Evolutionary conservation across 768 basidiomycete genomes (phyloP).

Genomic region (Tricholoma saponaceum): DNA sequence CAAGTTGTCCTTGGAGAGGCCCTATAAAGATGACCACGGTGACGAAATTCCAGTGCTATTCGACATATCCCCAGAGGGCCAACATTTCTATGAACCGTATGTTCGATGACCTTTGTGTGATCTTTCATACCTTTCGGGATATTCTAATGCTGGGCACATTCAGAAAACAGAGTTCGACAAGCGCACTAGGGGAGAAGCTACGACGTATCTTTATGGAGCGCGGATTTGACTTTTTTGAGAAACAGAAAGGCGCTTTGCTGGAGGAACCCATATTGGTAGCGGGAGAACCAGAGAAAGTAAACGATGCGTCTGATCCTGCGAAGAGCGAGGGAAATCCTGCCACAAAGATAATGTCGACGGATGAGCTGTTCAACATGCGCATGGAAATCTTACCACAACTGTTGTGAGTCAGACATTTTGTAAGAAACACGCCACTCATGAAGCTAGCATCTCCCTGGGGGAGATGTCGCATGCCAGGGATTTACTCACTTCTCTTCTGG

Average conservation of each 20-base stretch:
- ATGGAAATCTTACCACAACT: conserved; percentile 67
- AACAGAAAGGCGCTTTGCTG: conserved; percentile 8
- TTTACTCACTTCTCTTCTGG: conserved; percentile 56
- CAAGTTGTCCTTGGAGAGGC: conserved; percentile 69
- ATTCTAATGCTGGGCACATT: conserved; percentile 11
- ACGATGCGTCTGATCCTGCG: conserved; percentile 22
- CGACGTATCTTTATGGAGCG: conserved; percentile 70
- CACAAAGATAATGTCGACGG: conserved; percentile 58
- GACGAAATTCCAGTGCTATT: conserved; percentile 54
- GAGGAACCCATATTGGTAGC: conserved; percentile 1
- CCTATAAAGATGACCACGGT: conserved; percentile 77
- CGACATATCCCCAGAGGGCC: conserved; percentile 70
- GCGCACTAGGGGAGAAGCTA: conserved; percentile 61
- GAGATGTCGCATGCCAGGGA: conserved; percentile 79
- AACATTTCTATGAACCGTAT: conserved; percentile 70
- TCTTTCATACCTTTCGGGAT: conserved; percentile 3
- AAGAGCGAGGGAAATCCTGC: conserved; percentile 22
- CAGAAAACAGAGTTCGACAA: conserved; percentile 54
- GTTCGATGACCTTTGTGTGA: conserved; percentile 18
- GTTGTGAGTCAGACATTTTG: conserved; percentile 47
- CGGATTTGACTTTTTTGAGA: conserved; percentile 72
- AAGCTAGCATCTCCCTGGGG: conserved; percentile 61
- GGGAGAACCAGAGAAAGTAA: conserved; percentile 16
- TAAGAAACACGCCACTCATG: conserved; percentile 7
- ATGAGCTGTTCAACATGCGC: conserved; percentile 73